phyloP scores from a whole-genome alignment of 139 green algal genomes.

The Desmodesmus armatus region DNA sequence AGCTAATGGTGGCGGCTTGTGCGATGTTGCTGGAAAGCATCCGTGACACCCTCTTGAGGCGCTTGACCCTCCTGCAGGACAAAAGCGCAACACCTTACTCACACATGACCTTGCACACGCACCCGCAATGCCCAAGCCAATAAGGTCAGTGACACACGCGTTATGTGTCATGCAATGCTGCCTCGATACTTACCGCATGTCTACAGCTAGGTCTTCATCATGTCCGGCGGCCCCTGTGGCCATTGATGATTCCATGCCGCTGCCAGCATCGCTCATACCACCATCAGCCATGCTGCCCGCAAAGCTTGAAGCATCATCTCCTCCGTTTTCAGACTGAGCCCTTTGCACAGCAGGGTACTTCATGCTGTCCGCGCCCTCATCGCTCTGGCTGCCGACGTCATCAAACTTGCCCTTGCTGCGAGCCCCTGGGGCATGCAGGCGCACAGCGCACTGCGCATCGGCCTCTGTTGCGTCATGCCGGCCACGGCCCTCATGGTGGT shows the following conservation, averaged over 20 bases:
- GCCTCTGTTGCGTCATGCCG: background rate
- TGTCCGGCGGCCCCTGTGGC: background rate
- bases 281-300: constrained; percentile 8
- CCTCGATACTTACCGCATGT: background rate
- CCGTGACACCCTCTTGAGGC: constrained; percentile 41
- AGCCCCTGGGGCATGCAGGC: too few species aligned
- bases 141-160: too few species aligned
- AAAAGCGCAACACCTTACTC: background rate
- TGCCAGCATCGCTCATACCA: background rate
- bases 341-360: too few species aligned
- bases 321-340: too few species aligned
- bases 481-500: background rate
- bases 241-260: background rate
- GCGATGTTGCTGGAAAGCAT: background rate
- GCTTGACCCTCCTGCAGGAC: constrained; percentile 45
- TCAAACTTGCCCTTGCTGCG: background rate
- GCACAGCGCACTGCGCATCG: background rate
- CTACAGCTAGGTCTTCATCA: constrained; percentile 4
- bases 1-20: background rate
- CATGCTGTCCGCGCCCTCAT: too few species aligned
- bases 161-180: too few species aligned
- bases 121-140: background rate
- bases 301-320: background rate
- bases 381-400: background rate
- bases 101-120: background rate